Conservation (phyloP, 2,329 filamentous ascomycete species). For the Fusarium sp. region DNA sequence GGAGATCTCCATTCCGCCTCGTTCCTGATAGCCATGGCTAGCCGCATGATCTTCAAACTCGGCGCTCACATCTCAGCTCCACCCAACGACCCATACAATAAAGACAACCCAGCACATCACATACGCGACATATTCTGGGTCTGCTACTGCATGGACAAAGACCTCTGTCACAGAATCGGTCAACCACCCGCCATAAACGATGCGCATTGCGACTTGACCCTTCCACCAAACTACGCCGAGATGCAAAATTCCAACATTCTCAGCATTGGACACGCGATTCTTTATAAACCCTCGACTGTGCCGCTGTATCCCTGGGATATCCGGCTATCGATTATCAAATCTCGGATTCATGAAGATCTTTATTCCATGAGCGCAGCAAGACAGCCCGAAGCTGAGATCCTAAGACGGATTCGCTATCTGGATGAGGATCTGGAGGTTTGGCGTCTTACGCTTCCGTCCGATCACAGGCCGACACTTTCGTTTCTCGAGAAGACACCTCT, state of each 20-base stretch:
- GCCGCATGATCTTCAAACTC: neutral
- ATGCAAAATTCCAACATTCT: slow-evolving; percentile 5
- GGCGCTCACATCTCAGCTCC: neutral
- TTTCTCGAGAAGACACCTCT: slow-evolving; percentile 3
- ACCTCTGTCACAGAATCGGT: neutral
- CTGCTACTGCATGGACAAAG: slow-evolving; percentile 26
- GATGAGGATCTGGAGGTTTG: slow-evolving; percentile 26
- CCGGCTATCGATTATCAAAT: neutral
- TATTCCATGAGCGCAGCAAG: neutral
- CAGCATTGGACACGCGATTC: fast-evolving
- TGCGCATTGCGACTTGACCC: slow-evolving; percentile 3
- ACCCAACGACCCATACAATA: fast-evolving
- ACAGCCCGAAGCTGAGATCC: neutral
- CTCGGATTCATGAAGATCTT: neutral
- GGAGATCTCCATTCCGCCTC: neutral
- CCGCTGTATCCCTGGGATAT: slow-evolving; percentile 7
- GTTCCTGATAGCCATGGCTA: neutral
- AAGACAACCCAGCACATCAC: neutral
- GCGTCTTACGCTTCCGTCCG: neutral
- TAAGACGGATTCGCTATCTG: neutral
- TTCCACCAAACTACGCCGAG: neutral
- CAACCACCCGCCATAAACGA: slow-evolving; percentile 9
- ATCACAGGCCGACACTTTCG: neutral
- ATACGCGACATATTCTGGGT: slow-evolving; percentile 17
- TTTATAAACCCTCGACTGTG: neutral